Conservation (phyloP, 78 protist species). For the Dictyostelium purpureum region DNA sequence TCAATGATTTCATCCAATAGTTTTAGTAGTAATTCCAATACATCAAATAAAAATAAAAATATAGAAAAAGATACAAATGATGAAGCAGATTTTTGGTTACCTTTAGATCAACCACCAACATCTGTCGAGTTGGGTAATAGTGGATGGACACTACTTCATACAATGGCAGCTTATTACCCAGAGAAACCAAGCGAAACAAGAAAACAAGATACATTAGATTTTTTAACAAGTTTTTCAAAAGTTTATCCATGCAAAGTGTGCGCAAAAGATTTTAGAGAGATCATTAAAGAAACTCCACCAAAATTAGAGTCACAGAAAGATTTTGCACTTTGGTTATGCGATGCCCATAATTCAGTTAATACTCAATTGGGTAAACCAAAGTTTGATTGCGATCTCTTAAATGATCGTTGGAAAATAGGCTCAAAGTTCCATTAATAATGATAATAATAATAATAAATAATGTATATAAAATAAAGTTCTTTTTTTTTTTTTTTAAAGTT, state of each 20-base stretch:
- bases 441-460: too few relatives aligned
- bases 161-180: constrained; percentile 80
- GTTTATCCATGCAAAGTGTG: constrained; percentile 82
- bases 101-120: constrained; percentile 50
- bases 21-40: background rate
- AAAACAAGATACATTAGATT: constrained; percentile 33
- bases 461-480: too few relatives aligned
- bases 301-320: constrained; percentile 15
- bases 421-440: background rate
- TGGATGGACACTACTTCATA: constrained; percentile 78
- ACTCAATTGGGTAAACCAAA: constrained; percentile 54
- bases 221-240: constrained; percentile 63
- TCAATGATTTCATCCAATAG: background rate
- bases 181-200: constrained; percentile 25
- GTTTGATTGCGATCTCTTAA: constrained; percentile 65
- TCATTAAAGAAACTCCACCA: constrained; percentile 49
- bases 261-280: constrained; percentile 71
- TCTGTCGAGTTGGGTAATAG: constrained; percentile 62
- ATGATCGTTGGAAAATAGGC: constrained; percentile 57
- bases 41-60: background rate
- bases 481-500: too few relatives aligned
- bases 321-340: constrained; percentile 71
- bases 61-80: background rate
- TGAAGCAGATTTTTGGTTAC: constrained; percentile 49
- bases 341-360: constrained; percentile 76